Conservation (phyloP, 2,329 filamentous ascomycete genomes). For the Ophiostoma sp. region DNA sequence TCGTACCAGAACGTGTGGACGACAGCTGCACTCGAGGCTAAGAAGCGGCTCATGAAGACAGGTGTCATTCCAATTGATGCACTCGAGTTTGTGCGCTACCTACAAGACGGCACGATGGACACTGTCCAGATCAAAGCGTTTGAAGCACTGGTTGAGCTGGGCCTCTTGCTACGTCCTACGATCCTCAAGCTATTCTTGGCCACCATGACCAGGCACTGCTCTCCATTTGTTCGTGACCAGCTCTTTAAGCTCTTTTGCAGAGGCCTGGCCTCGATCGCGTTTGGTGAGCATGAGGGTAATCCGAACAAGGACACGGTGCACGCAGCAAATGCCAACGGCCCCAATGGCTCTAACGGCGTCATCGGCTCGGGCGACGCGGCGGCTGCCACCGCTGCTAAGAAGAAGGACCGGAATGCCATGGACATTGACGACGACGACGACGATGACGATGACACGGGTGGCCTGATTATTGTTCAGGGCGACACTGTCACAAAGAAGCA, state of each 20-base stretch:
- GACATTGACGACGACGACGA: slow-evolving; percentile 27
- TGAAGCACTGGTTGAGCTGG: slow-evolving; percentile 59
- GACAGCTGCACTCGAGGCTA: slow-evolving; percentile 55
- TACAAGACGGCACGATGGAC: slow-evolving; percentile 59
- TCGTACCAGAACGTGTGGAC: slow-evolving; percentile 66
- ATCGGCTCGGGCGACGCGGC: background rate
- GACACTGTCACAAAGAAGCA: slow-evolving; percentile 40
- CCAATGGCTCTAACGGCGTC: slow-evolving; percentile 27
- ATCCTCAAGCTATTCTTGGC: slow-evolving; percentile 54
- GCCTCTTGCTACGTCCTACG: slow-evolving; percentile 49
- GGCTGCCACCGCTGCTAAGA: slow-evolving; percentile 10
- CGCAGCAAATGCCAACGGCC: slow-evolving; percentile 3
- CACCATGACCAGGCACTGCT: slow-evolving; percentile 56
- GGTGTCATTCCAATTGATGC: slow-evolving; percentile 51
- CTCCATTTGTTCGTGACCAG: slow-evolving; percentile 56
- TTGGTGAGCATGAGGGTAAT: slow-evolving; percentile 56
- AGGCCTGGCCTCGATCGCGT: slow-evolving; percentile 58
- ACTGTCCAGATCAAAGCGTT: slow-evolving; percentile 61
- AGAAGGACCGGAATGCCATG: slow-evolving; percentile 39
- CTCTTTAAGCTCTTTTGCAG: slow-evolving; percentile 55
- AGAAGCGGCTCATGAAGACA: slow-evolving; percentile 58
- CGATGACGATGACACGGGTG: slow-evolving; percentile 34
- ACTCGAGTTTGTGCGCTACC: slow-evolving; percentile 56
- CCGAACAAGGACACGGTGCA: background rate
- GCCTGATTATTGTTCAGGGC: slow-evolving; percentile 45